Base-by-base conservation (phyloP, 371 early-diverging fungal genomes). In the Mucor racemosus region DNA sequence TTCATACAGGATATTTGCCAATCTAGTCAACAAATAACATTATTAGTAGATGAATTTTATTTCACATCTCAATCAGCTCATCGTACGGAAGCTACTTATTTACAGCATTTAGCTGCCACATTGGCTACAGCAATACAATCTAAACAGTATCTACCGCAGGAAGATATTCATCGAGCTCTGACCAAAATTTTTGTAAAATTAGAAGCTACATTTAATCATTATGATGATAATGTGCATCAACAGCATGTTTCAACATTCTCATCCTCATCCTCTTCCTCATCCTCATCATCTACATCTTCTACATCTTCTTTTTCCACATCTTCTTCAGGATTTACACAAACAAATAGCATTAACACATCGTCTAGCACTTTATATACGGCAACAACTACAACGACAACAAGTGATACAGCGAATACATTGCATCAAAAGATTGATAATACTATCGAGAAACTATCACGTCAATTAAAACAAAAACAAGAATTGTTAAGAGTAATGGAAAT, bases 11-110 rank as follows among this genome's bases (percentile, higher is more conserved):
- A 33, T 15, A 9, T 60, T 2, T 60, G 17, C 5, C 42, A 60
- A n/a, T 33, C 60, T 1, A 60, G 34, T 42, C 44, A 60, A n/a
- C 21, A 41, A 15, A 34, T 46, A 26, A 6, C 60, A 7, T 7
- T 31, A 8, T 33, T 60, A n/a, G 10, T 71, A 13, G 71, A 66
- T n/a, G 71, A 71, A 5, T 19, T 71, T 19, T 66, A 66, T 39
- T 71, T 71, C n/a, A 58, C 63, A 4, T 62, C 35, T 46, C 42
- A 66, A 39, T 58, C 48, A 15, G 50, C 60, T 2, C 55, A 58
- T 36, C 41, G 50, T 38, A 10, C 34, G 2, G 58, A 57, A 53
- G 14, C 60, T 4, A 57, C 21, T 9, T 53, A 65, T 21, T 55
- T 62, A 3, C 38, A 58, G 3, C 65, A 65, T 31, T 15, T 58